Evolutionary conservation across 139 green algal genomes (phyloP), one percentile per base, ranked within the genome.

Genomic region (Yamagishiella unicocca): DNA sequence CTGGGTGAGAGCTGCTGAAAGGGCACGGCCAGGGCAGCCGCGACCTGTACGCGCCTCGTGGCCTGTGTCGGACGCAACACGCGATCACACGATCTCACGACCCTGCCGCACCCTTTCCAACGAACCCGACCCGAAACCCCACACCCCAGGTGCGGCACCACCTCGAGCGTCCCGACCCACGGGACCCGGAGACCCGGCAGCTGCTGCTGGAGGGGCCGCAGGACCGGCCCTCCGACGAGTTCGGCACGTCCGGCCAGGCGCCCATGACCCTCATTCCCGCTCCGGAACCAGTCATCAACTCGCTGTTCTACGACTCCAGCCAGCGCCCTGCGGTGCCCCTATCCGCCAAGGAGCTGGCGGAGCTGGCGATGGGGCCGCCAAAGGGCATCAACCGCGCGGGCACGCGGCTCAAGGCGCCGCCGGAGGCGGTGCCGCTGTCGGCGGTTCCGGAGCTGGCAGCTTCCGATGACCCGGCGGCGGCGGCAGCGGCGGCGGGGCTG

Each of bases 231-330:
- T 62, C 43, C 1, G 93, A 96, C 58, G 96, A 92, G n/a, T 98
- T 92, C 90, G 96, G 96, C 46, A 96, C 87, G 24, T 93, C 71
- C n/a, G 94, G 94, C 0, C 96, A 98, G 88, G 45, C 83, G 29
- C 74, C 90, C 38, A 92, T 91, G 77, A 95, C 81, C 2, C 90
- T 97, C 27, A 61, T 94, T 3, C 46, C 53, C 2, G 92, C 87
- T 91, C 90, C 89, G 61, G 89, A 97, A 74, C 66, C 85, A 7
- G 89, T 92, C 25, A 94, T 92, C 75, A 98, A 96, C 88, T 58
- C 45, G 6, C 91, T 98, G 31, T 97, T 95, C 89, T 98, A 97
- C 87, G 92, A 94, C 70, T 67, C 84, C 2, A 72, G 76, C 14
- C 86, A 92, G 80, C 89, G 85, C 25, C 89, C 93, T 1, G 42